phyloP scores from a whole-genome alignment of 257 asterid genomes.

The Nicotiana sylvestris region DNA sequence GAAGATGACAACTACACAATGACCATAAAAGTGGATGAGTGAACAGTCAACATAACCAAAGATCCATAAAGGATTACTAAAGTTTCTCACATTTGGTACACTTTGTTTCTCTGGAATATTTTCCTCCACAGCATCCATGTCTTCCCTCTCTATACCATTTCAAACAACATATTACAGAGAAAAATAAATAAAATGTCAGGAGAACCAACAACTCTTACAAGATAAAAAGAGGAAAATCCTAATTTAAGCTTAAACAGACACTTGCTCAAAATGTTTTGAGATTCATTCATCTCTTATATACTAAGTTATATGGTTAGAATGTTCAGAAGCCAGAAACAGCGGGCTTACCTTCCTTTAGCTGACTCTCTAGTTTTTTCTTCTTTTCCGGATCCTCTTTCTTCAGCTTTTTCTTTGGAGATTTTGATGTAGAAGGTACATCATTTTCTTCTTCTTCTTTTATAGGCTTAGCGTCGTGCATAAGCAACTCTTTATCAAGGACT shows the following conservation, averaged over 20 bases:
- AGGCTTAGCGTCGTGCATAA: constrained; percentile 20
- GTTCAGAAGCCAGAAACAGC: constrained; percentile 3
- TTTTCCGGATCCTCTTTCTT: constrained; percentile 30
- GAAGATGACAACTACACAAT: constrained; percentile 62
- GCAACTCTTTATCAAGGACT: constrained; percentile 20
- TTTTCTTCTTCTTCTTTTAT: constrained; percentile 1
- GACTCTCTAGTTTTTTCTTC: constrained; percentile 19
- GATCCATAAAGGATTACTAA: constrained; percentile 16
- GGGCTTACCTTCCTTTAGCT: constrained; percentile 37
- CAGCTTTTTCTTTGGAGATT: constrained; percentile 37
- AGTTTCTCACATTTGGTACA: constrained; percentile 53
- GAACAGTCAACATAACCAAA: constrained; percentile 1
- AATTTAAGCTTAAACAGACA: constrained; percentile 11
- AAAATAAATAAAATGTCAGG: not conserved
- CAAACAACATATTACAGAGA: constrained; percentile 2
- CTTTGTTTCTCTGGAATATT: constrained; percentile 34
- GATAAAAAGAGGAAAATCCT: constrained; percentile 4
- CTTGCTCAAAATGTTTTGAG: constrained; percentile 11
- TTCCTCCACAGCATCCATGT: constrained; percentile 42
- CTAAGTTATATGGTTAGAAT: constrained; percentile 1
- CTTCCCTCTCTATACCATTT: constrained; percentile 39
- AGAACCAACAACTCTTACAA: not conserved
- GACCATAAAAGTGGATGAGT: constrained; percentile 15
- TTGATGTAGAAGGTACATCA: constrained; percentile 13
- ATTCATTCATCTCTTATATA: constrained; percentile 10